Evolutionary conservation across 768 basidiomycete species (phyloP), one percentile per base, ranked within the genome.

Genomic region (Amanita polypyramis): DNA sequence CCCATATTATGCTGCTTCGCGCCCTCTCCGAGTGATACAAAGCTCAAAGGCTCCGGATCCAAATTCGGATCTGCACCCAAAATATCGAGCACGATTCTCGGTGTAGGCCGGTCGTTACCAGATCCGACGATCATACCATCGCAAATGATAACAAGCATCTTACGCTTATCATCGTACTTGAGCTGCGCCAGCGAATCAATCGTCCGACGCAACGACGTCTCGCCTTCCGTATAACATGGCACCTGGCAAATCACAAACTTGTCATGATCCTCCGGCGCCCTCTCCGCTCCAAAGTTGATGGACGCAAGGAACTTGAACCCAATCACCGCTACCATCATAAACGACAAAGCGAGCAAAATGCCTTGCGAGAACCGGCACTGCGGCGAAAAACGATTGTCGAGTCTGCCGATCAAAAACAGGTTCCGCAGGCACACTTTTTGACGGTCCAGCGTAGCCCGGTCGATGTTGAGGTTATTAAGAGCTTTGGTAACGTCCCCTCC

Each of bases 121-220:
- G 87, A 87, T 57, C 95, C 95, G 51, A 97, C 89, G 54, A 98
- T 96, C 77, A 92, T 99, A 56, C 95, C 95, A 63, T 99, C 95
- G 59, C 95, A 98, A 57, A 97, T 84, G 68, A 97, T 71, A 52
- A 95, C 75, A 23, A 98, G 70, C 6, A 98, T 71, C 65, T 97
- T 97, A 33, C 95, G 86, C 67, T 98, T 99, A 70, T 99, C 95
- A 58, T 99, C 95, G 58, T 98, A 99, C 65, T 90, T 94, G 66
- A 95, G 73, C 62, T 86, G 79, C 1, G 95, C 91, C 49, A 99
- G 70, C 4, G 93, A 95, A 61, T 98, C 92, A 60, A 99, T 95
- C 2, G 93, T 96, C 56, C 72, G 73, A 42, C 86, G 76, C 43
- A 98, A 70, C 4, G 91, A 96, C 11, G 70, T 62, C 53, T 93